Evolutionary conservation across 768 basidiomycete species (phyloP).

Genomic region (Tylopilus plumbeoviolaceoides): DNA sequence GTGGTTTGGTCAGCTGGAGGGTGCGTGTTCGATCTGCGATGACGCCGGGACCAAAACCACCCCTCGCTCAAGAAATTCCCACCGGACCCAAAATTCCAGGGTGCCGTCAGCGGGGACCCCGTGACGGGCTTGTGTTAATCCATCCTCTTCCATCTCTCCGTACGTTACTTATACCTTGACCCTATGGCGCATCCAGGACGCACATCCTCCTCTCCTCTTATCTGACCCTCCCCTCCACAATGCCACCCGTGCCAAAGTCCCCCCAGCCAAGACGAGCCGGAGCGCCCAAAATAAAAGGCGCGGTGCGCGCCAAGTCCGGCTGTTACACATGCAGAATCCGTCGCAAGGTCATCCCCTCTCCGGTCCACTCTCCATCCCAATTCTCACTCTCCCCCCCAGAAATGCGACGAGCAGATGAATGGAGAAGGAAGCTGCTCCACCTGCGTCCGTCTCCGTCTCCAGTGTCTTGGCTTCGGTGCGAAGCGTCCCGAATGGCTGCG

Average conservation of each 20-base stretch:
- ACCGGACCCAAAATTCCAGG: slow-evolving; percentile 17
- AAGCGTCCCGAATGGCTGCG: slow-evolving; percentile 85
- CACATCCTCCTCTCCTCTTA: slow-evolving; percentile 12
- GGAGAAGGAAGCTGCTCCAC: slow-evolving; percentile 64
- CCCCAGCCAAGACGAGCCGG: slow-evolving; percentile 41
- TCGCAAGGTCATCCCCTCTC: slow-evolving; percentile 58
- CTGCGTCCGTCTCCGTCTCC: slow-evolving; percentile 73
- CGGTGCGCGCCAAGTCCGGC: slow-evolving; percentile 81
- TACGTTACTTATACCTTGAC: slow-evolving; percentile 33
- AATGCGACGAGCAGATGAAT: slow-evolving; percentile 77
- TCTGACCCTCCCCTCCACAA: slow-evolving; percentile 4
- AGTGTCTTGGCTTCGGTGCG: slow-evolving; percentile 81
- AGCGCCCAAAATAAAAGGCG: slow-evolving; percentile 73
- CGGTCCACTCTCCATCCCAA: not conserved
- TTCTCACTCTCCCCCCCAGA: slow-evolving; percentile 42
- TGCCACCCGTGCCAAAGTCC: slow-evolving; percentile 40
- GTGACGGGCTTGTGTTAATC: slow-evolving; percentile 1
- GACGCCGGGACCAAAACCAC: slow-evolving; percentile 22
- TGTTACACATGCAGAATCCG: slow-evolving; percentile 88
- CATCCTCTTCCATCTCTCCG: not conserved
- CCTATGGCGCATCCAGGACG: slow-evolving; percentile 14
- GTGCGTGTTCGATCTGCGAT: slow-evolving; percentile 16
- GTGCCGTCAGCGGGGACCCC: slow-evolving; percentile 24
- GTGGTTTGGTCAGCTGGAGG: not conserved
- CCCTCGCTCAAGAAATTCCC: slow-evolving; percentile 19